These are phyloP conservation scores for Nakazawaea populi DNA, from an alignment of 805 yeast species.

Conservation along the genomic window DNA sequence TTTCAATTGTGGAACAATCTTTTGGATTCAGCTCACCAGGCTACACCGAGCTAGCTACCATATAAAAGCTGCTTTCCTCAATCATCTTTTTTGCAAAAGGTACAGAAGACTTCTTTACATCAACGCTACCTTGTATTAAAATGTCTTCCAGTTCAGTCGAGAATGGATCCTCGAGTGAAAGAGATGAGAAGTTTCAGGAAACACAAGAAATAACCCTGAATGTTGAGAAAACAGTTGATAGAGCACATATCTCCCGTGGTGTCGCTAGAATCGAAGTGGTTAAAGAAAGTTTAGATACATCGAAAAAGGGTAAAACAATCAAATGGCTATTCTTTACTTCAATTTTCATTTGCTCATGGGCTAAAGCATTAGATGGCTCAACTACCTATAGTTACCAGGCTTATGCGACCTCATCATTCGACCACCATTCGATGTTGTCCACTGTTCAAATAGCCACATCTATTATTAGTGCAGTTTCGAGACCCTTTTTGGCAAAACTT, in stretches of 20 bases:
- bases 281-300: background rate
- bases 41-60: too few species aligned
- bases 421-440: conserved; percentile 18
- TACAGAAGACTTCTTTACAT: too few species aligned
- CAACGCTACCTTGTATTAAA: too few species aligned
- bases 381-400: conserved; percentile 30
- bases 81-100: too few species aligned
- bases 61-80: too few species aligned
- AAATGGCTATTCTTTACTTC: background rate
- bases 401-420: conserved; percentile 21
- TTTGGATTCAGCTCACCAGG: too few species aligned
- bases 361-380: conserved; percentile 21
- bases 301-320: background rate
- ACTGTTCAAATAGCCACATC: conserved; percentile 19
- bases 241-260: background rate
- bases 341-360: conserved; percentile 19
- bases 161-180: too few species aligned
- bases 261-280: background rate
- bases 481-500: conserved; percentile 21
- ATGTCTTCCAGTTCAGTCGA: too few species aligned
- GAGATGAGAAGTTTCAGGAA: too few species aligned
- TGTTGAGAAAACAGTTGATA: too few species aligned
- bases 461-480: conserved; percentile 19
- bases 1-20: too few species aligned
- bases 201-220: too few species aligned